Base-by-base conservation (phyloP, 2,329 filamentous ascomycete genomes). In the Aspergillus japonicus region DNA sequence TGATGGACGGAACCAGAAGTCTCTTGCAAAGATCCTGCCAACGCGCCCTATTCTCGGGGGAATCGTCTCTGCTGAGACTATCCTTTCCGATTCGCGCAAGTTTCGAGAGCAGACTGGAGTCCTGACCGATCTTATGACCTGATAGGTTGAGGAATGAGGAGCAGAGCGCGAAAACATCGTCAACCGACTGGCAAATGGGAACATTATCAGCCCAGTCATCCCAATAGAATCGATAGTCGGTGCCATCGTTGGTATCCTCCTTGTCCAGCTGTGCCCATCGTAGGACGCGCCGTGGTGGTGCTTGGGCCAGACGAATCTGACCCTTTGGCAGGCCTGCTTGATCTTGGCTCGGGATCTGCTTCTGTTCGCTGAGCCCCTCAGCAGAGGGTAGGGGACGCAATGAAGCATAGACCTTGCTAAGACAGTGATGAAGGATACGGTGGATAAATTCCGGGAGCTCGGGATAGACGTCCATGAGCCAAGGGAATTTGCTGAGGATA, bases 201-300 rank as follows among this genome's bases (percentile, higher is more conserved):
- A 99, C 83, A 64, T 95, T 96, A 75, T 98, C 94, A 2, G 88
- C 84, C 95, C 95, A 99, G 67, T 98, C 95, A 60, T 96, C 92
- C 88, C 95, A 97, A 75, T 99, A 99, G 73, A 96, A 98, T 35
- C 90, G 87, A 73, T 97, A 98, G 55, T 90, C 83, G 12, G 81
- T 85, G 21, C 88, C 88, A 66, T 92, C 91, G 57, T 87, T 88
- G 26, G 86, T 87, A 69, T 95, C 91, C 64, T 83, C 83, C 66
- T 86, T 88, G 67, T 96, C 93, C 5, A 92, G 86, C 68, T 89
- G 89, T 4, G 92, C 90, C 94, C 94, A 97, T 62, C 90, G 86
- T 64, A 95, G 81, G 16, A 86, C 82, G 69, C 89, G 89, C 66
- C 86, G 86, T n/a, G 85, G 78, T 3, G 83, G 78, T 26, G 86